These are phyloP conservation scores for Euphrasia arctica DNA, from an alignment of 305 asterid species.

Conservation along the genomic window DNA sequence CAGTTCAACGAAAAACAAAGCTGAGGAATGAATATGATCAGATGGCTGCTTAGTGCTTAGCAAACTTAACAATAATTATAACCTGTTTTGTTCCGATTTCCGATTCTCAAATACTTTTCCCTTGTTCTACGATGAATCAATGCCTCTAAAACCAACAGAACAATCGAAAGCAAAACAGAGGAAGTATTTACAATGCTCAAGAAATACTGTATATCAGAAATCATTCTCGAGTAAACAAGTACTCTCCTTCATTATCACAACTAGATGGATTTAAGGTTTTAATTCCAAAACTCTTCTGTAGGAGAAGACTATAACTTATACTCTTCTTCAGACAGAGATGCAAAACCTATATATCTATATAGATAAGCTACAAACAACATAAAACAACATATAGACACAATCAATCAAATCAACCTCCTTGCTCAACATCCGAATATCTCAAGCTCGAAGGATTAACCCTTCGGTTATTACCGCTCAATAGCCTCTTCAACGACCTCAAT, in stretches of 20 bases:
- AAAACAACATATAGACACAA: background rate
- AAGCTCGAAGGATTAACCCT: slow-evolving; percentile 44
- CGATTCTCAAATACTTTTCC: no score
- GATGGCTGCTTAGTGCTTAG: no score
- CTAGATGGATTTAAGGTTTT: background rate
- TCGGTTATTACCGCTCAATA: slow-evolving; percentile 49
- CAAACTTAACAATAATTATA: no score
- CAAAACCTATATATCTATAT: slow-evolving; percentile 24
- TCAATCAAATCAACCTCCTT: slow-evolving; percentile 23
- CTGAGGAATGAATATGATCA: background rate
- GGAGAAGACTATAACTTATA: slow-evolving; percentile 24
- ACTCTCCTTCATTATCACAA: background rate
- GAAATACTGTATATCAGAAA: background rate
- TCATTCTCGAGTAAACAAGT: background rate
- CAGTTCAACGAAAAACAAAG: background rate
- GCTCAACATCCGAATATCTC: slow-evolving; percentile 45
- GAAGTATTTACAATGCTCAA: no score
- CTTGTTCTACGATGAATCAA: no score
- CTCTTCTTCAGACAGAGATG: slow-evolving; percentile 43
- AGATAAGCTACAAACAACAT: background rate
- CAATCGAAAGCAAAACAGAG: no score
- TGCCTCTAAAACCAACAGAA: no score
- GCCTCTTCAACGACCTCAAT: slow-evolving; percentile 58
- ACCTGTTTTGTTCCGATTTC: no score
- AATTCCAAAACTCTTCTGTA: slow-evolving; percentile 42